phyloP scores from a whole-genome alignment of 2,329 filamentous ascomycete genomes.

The Apiospora kogelbergensis region DNA sequence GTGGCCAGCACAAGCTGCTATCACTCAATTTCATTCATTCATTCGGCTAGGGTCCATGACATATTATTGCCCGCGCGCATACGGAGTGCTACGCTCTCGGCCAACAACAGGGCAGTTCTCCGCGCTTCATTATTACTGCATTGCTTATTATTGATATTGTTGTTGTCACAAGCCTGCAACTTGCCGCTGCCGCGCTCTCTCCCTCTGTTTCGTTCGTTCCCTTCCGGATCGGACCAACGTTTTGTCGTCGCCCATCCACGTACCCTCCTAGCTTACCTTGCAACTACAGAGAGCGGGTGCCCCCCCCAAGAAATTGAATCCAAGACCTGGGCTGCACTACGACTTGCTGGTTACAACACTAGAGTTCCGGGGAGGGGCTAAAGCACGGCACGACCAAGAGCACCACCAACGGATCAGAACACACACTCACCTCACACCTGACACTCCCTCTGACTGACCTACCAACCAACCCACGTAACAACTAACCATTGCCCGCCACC shows the following conservation, averaged over 20 bases:
- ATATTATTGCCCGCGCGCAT: not conserved
- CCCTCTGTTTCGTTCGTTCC: not conserved
- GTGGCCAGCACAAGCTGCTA: not conserved
- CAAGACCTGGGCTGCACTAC: not conserved
- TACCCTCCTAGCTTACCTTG: not conserved
- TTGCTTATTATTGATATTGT: not conserved
- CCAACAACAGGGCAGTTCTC: not conserved
- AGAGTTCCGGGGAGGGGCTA: slow-evolving; percentile 11
- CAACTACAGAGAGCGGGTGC: not conserved
- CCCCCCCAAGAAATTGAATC: slow-evolving; percentile 3
- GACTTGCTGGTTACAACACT: slow-evolving; percentile 6
- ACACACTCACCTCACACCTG: slow-evolving; percentile 9
- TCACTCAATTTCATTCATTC: not conserved
- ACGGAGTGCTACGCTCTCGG: not conserved
- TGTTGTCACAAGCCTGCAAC: slow-evolving; percentile 2
- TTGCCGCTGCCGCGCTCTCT: slow-evolving; percentile 1
- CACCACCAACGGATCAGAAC: slow-evolving; percentile 6
- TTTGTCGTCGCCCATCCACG: slow-evolving; percentile 4
- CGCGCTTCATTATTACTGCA: not conserved
- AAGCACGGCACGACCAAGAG: slow-evolving; percentile 7
- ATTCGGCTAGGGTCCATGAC: not conserved
- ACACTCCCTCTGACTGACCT: not conserved
- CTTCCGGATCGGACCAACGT: slow-evolving; percentile 5
- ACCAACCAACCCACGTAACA: not conserved
- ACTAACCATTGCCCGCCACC: slow-evolving; percentile 2